These are phyloP conservation scores for Fusarium cyanostomum DNA, from an alignment of 2,329 filamentous ascomycete species.

Conservation along the genomic window DNA sequence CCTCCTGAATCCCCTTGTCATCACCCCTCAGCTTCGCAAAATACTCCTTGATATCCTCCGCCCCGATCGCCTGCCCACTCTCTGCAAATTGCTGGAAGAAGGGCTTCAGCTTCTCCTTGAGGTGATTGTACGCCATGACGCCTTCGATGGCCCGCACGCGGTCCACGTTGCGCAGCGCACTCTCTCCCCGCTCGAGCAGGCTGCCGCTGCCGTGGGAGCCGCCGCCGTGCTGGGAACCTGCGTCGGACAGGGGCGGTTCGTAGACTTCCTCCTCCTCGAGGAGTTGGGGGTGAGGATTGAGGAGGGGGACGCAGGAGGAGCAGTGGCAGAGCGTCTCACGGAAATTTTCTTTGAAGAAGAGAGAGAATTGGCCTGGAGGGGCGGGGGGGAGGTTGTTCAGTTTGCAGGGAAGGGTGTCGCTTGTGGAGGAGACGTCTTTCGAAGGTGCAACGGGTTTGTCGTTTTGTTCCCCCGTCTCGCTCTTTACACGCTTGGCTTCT, in stretches of 20 bases:
- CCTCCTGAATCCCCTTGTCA: conserved; percentile 74
- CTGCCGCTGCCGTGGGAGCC: conserved; percentile 79
- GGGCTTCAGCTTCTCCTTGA: conserved; percentile 94
- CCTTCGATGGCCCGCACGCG: conserved; percentile 94
- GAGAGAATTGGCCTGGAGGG: conserved; percentile 72
- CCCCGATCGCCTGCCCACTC: conserved; percentile 85
- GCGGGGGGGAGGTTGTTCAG: conserved; percentile 65
- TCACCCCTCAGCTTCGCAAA: conserved; percentile 95
- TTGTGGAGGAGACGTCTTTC: conserved; percentile 27
- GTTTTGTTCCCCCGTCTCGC: conserved; percentile 42
- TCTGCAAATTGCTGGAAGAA: conserved; percentile 96
- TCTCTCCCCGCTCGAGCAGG: conserved; percentile 90
- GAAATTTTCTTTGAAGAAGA: conserved; percentile 85
- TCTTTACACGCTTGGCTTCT: conserved; percentile 64
- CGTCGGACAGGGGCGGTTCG: conserved; percentile 84
- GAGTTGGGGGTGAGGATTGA: conserved; percentile 79
- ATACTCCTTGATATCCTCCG: conserved; percentile 95
- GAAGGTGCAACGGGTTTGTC: conserved; percentile 4
- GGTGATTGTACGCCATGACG: conserved; percentile 96
- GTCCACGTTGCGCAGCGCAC: conserved; percentile 89
- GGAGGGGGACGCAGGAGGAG: conserved; percentile 76
- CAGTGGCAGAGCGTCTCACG: conserved; percentile 86
- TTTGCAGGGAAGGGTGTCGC: conserved; percentile 61
- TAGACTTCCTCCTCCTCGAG: conserved; percentile 95
- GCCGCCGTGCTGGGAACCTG: conserved; percentile 62